Conservation (phyloP, 2,329 filamentous ascomycete genomes). For the Lasiodiplodia hormozganensis region DNA sequence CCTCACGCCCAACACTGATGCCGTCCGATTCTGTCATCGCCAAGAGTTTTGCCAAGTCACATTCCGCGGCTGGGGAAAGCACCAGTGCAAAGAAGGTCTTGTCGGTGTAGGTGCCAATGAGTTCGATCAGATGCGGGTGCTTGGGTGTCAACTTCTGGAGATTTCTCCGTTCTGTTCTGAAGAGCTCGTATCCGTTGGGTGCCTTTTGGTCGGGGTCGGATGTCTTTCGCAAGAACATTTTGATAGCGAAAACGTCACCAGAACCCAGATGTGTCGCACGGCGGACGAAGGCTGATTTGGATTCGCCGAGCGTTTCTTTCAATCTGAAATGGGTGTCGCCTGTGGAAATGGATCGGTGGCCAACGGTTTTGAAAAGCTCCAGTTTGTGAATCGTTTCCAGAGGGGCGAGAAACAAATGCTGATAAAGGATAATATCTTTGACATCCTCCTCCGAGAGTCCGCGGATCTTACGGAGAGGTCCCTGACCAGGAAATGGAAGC, state of each 20-base stretch:
- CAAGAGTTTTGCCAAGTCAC: neutral
- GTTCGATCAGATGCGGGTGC: neutral
- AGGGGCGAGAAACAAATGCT: neutral
- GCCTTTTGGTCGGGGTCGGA: neutral
- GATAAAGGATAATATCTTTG: neutral
- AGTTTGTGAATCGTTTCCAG: neutral
- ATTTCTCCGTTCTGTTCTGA: neutral
- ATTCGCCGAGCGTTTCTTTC: neutral
- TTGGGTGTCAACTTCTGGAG: neutral
- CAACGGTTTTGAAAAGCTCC: neutral
- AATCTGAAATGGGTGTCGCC: neutral
- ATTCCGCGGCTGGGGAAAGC: neutral
- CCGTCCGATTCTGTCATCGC: no score
- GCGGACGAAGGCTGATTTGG: neutral
- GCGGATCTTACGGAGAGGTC: neutral
- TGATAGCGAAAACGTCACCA: neutral
- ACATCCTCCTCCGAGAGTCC: neutral
- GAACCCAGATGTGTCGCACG: neutral
- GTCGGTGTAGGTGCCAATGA: constrained; percentile 2
- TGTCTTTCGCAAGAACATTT: neutral
- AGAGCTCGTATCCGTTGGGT: neutral
- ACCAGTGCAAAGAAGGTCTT: neutral
- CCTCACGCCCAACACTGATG: neutral
- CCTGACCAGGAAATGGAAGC: neutral
- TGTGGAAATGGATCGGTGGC: neutral